Evolutionary conservation across 2,329 filamentous ascomycete species (phyloP).

Genomic region (Fusarium beomiforme): DNA sequence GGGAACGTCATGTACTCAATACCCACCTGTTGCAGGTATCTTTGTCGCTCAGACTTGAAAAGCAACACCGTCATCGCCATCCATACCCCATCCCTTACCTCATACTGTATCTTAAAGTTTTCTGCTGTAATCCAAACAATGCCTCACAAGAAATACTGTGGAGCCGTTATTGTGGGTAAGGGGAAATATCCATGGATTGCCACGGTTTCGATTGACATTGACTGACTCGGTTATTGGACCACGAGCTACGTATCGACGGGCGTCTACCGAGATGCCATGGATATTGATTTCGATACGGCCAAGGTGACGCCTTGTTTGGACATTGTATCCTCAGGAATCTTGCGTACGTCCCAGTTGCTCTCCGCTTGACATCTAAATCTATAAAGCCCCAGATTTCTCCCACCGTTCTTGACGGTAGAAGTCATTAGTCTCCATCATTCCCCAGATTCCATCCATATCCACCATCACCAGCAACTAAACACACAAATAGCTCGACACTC

Average conservation of each 20-base stretch:
- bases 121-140: conserved; percentile 5
- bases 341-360: conserved; percentile 14
- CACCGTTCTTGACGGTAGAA: conserved; percentile 56
- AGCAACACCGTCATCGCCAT: conserved; percentile 34
- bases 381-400: conserved; percentile 48
- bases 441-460: conserved; percentile 31
- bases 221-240: conserved; percentile 40
- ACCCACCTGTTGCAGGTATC: conserved; percentile 28
- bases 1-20: conserved; percentile 6
- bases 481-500: conserved; percentile 22
- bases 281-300: conserved; percentile 14
- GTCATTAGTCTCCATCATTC: conserved; percentile 30
- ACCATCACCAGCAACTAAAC: conserved; percentile 15
- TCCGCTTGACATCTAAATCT: conserved; percentile 33
- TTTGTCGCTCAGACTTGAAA: conserved; percentile 18
- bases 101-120: conserved; percentile 34
- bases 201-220: conserved; percentile 27
- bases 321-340: conserved; percentile 30
- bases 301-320: conserved; percentile 25
- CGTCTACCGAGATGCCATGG: conserved; percentile 25
- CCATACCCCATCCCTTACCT: conserved; percentile 40
- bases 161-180: conserved; percentile 42
- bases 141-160: conserved; percentile 24
- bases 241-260: conserved; percentile 35
- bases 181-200: conserved; percentile 28